phyloP scores from a whole-genome alignment of 2,329 filamentous ascomycete genomes.

The Mollisia scopiformis region DNA sequence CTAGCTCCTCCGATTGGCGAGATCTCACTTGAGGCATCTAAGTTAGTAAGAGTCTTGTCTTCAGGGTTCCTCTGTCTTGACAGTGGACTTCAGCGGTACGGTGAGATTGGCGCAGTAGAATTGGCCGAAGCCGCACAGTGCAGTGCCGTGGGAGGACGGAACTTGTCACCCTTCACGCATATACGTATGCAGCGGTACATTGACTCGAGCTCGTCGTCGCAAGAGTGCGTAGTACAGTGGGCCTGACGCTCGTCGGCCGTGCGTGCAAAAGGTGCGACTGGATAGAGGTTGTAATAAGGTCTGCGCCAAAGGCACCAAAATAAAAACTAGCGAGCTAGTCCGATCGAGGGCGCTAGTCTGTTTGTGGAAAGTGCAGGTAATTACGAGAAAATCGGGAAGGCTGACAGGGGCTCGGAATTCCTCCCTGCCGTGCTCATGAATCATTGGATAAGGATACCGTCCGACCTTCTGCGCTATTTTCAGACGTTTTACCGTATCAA shows the following conservation, averaged over 20 bases:
- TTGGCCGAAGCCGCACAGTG: background rate
- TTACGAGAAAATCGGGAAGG: too few species aligned
- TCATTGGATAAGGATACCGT: background rate
- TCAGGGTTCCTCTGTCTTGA: too few species aligned
- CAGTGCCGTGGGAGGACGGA: background rate
- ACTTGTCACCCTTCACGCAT: background rate
- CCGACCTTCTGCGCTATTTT: background rate
- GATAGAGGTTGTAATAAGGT: conserved; percentile 3
- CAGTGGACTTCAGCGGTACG: too few species aligned
- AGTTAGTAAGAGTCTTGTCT: too few species aligned
- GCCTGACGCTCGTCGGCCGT: background rate
- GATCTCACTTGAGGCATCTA: background rate
- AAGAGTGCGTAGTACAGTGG: background rate
- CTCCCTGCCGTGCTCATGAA: background rate
- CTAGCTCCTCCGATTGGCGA: background rate
- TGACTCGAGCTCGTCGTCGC: background rate
- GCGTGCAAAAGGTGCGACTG: background rate
- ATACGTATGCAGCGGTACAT: background rate
- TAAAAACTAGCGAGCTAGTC: background rate
- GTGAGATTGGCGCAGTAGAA: background rate
- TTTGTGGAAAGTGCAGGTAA: too few species aligned
- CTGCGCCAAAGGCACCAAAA: too few species aligned
- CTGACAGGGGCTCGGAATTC: background rate
- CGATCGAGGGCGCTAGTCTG: background rate
- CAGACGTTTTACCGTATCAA: background rate